A percentile compares a stretch with the other conserved stretches of the same genome.
Conservation (phyloP, 78 protist genomes). For the Dictyostelium firmibasis region DNA sequence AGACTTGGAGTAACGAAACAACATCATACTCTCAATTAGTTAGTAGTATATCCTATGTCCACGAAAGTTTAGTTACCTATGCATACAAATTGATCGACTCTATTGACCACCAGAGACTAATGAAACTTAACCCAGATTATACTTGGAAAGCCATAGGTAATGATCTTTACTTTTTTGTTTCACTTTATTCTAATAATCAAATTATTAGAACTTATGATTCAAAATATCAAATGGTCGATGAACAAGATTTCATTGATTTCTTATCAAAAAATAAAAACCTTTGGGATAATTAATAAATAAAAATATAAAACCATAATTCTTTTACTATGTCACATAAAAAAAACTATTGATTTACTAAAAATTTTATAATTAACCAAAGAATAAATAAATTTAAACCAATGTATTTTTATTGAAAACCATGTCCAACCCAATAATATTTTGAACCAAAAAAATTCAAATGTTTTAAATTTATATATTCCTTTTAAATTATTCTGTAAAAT, state of each 20-base stretch:
- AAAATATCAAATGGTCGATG: not conserved
- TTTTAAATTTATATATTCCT: no score
- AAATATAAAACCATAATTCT: no score
- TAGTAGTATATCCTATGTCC: not conserved
- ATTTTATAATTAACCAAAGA: no score
- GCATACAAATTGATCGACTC: not conserved
- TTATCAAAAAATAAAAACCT: not conserved
- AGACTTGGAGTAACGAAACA: no score
- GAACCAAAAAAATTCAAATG: no score
- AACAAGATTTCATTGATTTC: not conserved
- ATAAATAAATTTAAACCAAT: no score
- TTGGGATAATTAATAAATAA: not conserved
- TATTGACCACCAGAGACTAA: not conserved
- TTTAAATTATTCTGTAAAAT: no score
- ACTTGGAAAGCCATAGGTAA: not conserved
- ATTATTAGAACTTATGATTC: not conserved
- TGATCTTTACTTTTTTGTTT: not conserved
- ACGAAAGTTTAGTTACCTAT: not conserved
- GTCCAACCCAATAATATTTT: no score
- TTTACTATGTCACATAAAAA: no score
- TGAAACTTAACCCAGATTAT: not conserved
- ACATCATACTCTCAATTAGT: not conserved
- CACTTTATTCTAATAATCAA: not conserved
- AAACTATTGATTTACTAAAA: no score
- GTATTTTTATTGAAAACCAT: no score